Evolutionary conservation across 306 rosid genomes (phyloP), one percentile per base, ranked within the genome.

Genomic region (Glycine tomentella): DNA sequence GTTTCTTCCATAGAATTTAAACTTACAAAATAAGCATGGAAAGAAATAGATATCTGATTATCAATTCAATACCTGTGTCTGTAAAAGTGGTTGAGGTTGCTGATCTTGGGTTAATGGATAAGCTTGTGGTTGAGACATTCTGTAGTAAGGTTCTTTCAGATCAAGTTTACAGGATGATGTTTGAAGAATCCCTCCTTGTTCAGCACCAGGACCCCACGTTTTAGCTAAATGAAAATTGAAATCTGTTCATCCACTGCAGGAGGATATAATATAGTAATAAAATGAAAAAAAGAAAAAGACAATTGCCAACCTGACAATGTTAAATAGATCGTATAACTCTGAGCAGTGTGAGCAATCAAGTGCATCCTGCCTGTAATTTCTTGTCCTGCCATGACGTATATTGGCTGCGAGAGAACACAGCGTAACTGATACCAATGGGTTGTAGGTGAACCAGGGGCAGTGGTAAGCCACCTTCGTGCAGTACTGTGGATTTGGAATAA

Each of bases 201-300:
- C 93, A 66, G 97, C 91, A 72, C 97, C 97, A 51, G 97, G 94
- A 13, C 98, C 97, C 98, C 97, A 93, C 92, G 87, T 90, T 89
- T 93, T 93, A 70, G 97, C 98, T 93, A 61, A 65, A 80, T 31
- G 55, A 61, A 80, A 80, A 34, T 58, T 68, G 77, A 87, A 81
- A 16, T 11, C 25, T 16, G 59, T 83, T 72, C 17, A 71, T 89
- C 31, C 36, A 74, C 45, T 17, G 36, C 64, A 69, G 40, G 59
- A 71, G 25, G 15, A 80, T 56, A 52, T 49, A 38, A 81, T 62
- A 75, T 14, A 42, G 64, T 12, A 33, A 53, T 8, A 57, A 55
- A 31, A 25, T 12, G 13, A 9, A 16, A 46, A 52, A 53, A 5
- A 38, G 8, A 50, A 69, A 64, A 51, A 15, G 14, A 81, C 9